These are phyloP conservation scores for Berberis vulgaris DNA, from an alignment of 164 flowering plant genomes.

Conservation along the genomic window DNA sequence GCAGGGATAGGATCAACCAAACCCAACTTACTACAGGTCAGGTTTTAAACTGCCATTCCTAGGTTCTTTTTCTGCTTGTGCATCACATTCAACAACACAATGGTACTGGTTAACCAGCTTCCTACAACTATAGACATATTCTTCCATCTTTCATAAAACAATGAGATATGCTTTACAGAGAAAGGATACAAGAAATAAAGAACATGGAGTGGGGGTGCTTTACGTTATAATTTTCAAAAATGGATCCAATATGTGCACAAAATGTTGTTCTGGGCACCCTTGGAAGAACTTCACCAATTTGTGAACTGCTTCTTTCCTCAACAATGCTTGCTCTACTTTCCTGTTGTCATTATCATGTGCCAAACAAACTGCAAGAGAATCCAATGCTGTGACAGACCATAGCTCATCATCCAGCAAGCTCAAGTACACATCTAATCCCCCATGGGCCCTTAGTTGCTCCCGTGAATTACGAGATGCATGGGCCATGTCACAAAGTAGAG, in stretches of 20 bases:
- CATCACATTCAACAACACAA: neutral
- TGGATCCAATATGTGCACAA: conserved; percentile 93
- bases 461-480: conserved; percentile 97
- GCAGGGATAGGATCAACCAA: too few relatives aligned
- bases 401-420: conserved; percentile 87
- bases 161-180: neutral
- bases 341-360: conserved; percentile 91
- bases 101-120: neutral
- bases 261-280: conserved; percentile 88
- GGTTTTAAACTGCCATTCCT: too few relatives aligned
- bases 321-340: conserved; percentile 87
- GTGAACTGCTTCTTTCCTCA: conserved; percentile 93
- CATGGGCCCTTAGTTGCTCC: conserved; percentile 92
- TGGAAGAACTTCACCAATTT: conserved; percentile 93
- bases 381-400: conserved; percentile 95
- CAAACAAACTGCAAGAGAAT: conserved; percentile 90
- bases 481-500: conserved; percentile 96
- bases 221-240: conserved; percentile 98
- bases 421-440: conserved; percentile 89
- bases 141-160: neutral
- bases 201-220: conserved; percentile 11
- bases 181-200: neutral
- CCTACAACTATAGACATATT: neutral
- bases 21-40: too few relatives aligned
- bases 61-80: too few relatives aligned